These are phyloP conservation scores for Carex kokanica DNA, from an alignment of 176 grass and related monocot species.

Conservation along the genomic window DNA sequence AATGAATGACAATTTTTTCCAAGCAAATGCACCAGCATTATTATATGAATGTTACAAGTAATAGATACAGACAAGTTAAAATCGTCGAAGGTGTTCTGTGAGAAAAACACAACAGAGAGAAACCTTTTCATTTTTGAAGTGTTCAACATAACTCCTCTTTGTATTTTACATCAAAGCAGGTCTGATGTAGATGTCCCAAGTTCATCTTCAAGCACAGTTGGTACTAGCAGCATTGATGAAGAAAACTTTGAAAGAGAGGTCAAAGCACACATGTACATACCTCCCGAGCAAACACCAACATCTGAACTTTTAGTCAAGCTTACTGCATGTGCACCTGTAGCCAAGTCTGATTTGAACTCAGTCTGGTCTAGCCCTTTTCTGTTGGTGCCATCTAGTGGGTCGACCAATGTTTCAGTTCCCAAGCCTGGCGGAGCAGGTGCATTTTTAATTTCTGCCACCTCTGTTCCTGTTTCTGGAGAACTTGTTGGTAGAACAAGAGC, in stretches of 20 bases:
- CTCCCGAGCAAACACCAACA: constrained; percentile 56
- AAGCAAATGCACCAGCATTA: not conserved
- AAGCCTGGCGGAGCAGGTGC: constrained; percentile 61
- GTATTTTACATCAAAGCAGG: constrained; percentile 6
- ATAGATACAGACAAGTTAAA: not conserved
- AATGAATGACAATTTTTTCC: not conserved
- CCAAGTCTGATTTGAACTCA: constrained; percentile 43
- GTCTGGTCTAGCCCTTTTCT: constrained; percentile 81
- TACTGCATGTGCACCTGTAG: constrained; percentile 50
- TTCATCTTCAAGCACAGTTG: constrained; percentile 39
- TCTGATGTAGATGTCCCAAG: constrained; percentile 32
- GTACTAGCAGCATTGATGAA: constrained; percentile 36
- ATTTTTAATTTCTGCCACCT: constrained; percentile 66
- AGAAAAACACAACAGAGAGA: not conserved
- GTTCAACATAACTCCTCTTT: not conserved
- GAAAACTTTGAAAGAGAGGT: constrained; percentile 44
- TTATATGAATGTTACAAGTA: not conserved
- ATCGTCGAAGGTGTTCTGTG: not conserved
- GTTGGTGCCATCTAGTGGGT: constrained; percentile 75
- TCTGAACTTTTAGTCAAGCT: constrained; percentile 82
- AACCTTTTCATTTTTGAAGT: not conserved
- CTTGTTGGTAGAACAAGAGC: constrained; percentile 82
- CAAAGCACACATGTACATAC: constrained; percentile 76
- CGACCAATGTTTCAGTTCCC: constrained; percentile 62
- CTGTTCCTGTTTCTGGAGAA: constrained; percentile 75